These are phyloP conservation scores for Eutrema japonicum DNA, from an alignment of 345 rosid genomes.

Conservation along the genomic window DNA sequence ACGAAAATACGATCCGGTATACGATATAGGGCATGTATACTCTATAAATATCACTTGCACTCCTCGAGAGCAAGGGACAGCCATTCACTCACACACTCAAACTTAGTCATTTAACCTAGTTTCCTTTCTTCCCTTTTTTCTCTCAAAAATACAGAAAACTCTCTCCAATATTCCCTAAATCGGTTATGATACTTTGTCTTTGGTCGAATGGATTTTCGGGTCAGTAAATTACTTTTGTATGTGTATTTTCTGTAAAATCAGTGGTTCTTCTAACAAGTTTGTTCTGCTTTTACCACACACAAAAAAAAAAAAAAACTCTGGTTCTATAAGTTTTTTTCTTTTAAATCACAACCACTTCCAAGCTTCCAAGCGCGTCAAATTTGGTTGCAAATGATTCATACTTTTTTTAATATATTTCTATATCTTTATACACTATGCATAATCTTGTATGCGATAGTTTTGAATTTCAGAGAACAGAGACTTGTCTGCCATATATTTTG, in stretches of 20 bases:
- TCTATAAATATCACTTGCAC: too few relatives aligned
- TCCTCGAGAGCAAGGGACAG: too few relatives aligned
- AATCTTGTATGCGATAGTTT: neutral
- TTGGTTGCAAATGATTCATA: neutral
- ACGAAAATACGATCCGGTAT: too few relatives aligned
- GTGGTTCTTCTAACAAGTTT: neutral
- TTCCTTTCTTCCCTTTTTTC: too few relatives aligned
- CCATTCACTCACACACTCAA: too few relatives aligned
- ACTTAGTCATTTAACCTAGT: too few relatives aligned
- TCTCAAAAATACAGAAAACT: too few relatives aligned
- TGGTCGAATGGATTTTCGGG: neutral
- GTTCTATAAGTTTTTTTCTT: neutral
- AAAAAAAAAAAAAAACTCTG: neutral
- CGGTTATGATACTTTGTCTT: too few relatives aligned
- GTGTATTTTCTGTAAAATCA: neutral
- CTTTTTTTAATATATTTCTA: neutral
- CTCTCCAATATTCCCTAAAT: too few relatives aligned
- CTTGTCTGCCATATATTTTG: neutral
- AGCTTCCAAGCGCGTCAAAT: neutral
- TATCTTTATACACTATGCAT: neutral
- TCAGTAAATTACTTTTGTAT: neutral
- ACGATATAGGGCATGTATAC: too few relatives aligned
- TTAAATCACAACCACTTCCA: neutral
- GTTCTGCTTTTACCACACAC: neutral
- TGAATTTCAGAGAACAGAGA: neutral